Evolutionary conservation across 371 early-diverging fungal genomes (phyloP), one percentile per base, ranked within the genome.

Genomic region (Mortierella sp.): DNA sequence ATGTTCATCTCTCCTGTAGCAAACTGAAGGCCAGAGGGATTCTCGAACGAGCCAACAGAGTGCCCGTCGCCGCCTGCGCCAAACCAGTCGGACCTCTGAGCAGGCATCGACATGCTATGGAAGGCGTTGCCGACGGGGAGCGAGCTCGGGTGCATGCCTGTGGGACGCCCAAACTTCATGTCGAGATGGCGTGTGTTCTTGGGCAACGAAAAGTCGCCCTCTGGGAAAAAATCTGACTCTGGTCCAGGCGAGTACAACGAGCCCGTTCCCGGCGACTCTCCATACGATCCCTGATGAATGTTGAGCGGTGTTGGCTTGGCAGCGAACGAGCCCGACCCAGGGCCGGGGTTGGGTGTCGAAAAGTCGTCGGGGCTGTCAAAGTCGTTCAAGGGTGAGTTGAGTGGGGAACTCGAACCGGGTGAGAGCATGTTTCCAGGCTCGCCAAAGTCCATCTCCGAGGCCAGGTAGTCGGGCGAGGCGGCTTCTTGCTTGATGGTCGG

Each of bases 91-190:
- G 86, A 86, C 8, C 86, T 70, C 28, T 74, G 86, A 21, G 79
- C 81, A 9, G 86, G 86, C 86, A 86, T 86, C 24, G 86, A 86
- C 86, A 86, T 86, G 77, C 86, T 86, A 72, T 86, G 82, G 48
- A 81, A 81, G 14, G 78, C 75, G 59, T 83, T 79, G 69, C 55
- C 72, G 0, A 59, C 61, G 34, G 83, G 83, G 44, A 80, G 57
- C 28, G 83, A 83, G 67, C 67, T 67, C n/a, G 67, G 67, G 24
- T 67, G 67, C 78, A 84, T 77, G 16, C 50, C 50, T 16, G 50
- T 50, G 16, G 71, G 80, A 16, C 85, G 85, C n/a, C 79, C 79
- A 72, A 81, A 81, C 74, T 81, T 81, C 82, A 86, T 81, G 54
- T 86, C 86, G 31, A 86, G 54, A 0, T 75, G 71, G 13, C 86